Evolutionary conservation across 768 basidiomycete genomes (phyloP).

Genomic region (Auricularia heimuer): DNA sequence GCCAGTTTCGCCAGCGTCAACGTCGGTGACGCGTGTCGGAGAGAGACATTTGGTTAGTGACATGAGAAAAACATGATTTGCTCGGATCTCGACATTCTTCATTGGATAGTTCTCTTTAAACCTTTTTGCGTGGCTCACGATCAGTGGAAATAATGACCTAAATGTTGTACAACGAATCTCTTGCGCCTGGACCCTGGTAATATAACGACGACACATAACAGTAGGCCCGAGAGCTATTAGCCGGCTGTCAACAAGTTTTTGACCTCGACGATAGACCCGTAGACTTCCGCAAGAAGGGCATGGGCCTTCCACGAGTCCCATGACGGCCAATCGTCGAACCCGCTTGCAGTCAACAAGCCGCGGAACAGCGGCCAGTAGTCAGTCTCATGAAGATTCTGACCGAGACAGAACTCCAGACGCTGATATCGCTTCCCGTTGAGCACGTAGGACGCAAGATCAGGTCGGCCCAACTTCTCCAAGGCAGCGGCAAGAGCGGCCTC

Average conservation of each 20-base stretch:
- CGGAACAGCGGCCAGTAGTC: neutral
- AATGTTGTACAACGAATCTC: conserved; percentile 38
- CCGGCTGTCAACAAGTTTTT: neutral
- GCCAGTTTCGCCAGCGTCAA: too few relatives aligned
- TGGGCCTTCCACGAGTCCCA: neutral
- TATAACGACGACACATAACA: conserved; percentile 31
- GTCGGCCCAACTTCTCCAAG: neutral
- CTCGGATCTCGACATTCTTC: too few relatives aligned
- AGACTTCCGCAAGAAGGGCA: neutral
- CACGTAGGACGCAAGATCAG: conserved; percentile 8
- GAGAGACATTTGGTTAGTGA: too few relatives aligned
- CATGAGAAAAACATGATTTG: too few relatives aligned
- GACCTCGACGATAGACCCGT: neutral
- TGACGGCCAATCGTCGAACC: neutral
- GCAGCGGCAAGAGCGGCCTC: conserved; percentile 2
- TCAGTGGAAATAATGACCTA: conserved; percentile 31
- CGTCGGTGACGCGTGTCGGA: too few relatives aligned
- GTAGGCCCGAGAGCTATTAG: conserved; percentile 24
- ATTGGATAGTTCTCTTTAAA: too few relatives aligned
- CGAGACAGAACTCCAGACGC: neutral
- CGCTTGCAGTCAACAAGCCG: neutral
- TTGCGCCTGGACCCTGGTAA: conserved; percentile 41
- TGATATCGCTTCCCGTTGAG: neutral
- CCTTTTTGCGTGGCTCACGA: too few relatives aligned
- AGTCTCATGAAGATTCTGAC: neutral